Evolutionary conservation across 176 grass and related monocot species (phyloP), one percentile per base, ranked within the genome.

Genomic region (Lolium multiflorum): DNA sequence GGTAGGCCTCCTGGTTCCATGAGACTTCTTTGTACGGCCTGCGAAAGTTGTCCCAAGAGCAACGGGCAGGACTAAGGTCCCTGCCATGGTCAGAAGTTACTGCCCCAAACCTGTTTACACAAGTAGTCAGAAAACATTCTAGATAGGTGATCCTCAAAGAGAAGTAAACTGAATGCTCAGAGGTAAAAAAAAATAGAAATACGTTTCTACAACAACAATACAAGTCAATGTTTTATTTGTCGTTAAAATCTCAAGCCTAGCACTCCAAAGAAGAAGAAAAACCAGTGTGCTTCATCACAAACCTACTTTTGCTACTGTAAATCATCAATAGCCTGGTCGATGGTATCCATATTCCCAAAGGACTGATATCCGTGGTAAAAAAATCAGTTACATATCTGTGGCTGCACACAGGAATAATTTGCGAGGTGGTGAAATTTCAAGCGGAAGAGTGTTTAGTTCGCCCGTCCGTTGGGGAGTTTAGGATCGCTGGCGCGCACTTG

Each of bases 51-150:
- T 54, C 71, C 85, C 79, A 15, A 95, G 79, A 60, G 81, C 84
- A 86, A 88, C 86, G 6, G 88, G 83, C 76, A 92, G 90, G 55
- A 95, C 70, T 20, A 92, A 92, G 60, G 90, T 77, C 24, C 90
- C 90, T 50, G 86, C 83, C 93, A 95, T 92, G 70, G 28, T 81
- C 43, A 80, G 41, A 81, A 71, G 52, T 71, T 76, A 52, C 64
- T 58, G 81, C 50, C 51, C 58, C 86, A 63, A 63, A 55, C 82
- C 85, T 91, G 81, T 59, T 17, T 50, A 69, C 4, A 38, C 17
- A 43, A 49, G 50, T 65, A 35, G 47, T 89, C 62, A 89, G 11
- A 69, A 58, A 61, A 12, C 60, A 67, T 71, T 77, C 25, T 54
- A 65, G 43, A 51, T 65, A 77, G 20, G 12, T 84, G 28, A 77